A percentile compares a stretch with the other conserved stretches of the same genome.
phyloP scores from a whole-genome alignment of 257 asterid species.

The Nicotiana paniculata region DNA sequence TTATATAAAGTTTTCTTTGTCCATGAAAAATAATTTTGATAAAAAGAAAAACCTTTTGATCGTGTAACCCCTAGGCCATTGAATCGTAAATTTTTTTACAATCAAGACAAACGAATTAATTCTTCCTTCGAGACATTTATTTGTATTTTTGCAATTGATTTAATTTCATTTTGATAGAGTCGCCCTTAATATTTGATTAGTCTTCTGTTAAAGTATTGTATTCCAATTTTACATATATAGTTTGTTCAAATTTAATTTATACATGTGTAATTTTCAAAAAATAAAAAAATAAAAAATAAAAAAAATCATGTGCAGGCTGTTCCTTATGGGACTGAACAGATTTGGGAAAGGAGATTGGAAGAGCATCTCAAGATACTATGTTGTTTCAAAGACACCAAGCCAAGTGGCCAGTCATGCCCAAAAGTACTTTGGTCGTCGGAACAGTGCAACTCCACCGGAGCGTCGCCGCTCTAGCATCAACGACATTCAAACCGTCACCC shows the following conservation, averaged over 20 bases:
- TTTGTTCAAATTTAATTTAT: not conserved
- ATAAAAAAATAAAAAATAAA: no score
- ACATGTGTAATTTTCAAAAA: no score
- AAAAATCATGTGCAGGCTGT: constrained; percentile 18
- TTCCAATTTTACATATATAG: not conserved
- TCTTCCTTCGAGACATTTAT: not conserved
- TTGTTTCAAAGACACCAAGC: constrained; percentile 26
- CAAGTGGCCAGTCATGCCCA: constrained; percentile 58
- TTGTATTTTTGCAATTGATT: not conserved
- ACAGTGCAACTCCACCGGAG: constrained; percentile 18
- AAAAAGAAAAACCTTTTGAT: not conserved
- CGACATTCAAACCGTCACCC: constrained; percentile 15
- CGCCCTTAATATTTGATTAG: no score
- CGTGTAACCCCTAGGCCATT: not conserved
- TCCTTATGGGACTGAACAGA: constrained; percentile 35
- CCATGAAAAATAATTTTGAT: not conserved
- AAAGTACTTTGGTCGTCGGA: constrained; percentile 32
- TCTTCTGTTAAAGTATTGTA: not conserved
- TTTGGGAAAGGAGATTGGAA: constrained; percentile 48
- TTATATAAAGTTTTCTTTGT: not conserved
- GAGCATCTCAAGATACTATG: constrained; percentile 42
- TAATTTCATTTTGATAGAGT: not conserved
- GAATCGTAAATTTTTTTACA: not conserved
- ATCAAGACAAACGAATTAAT: not conserved
- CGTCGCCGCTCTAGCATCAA: constrained; percentile 35